Evolutionary conservation across 495 filamentous ascomycete genomes (phyloP).

Genomic region (Penicillium malachiteum): DNA sequence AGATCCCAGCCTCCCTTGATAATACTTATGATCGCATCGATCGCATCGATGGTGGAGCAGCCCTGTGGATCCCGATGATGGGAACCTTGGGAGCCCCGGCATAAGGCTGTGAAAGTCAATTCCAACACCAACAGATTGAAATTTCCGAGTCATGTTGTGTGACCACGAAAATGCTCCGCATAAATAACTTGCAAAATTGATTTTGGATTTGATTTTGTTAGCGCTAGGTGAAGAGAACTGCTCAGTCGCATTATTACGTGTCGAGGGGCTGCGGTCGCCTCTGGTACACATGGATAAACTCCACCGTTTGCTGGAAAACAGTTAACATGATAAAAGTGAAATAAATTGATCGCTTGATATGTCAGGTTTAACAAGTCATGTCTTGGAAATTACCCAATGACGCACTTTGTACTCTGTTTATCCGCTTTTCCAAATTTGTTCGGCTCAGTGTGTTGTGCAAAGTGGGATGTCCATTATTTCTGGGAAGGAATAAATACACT

Average conservation of each 20-base stretch:
- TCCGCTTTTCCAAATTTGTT: neutral
- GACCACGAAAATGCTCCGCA: no score
- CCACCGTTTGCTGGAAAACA: neutral
- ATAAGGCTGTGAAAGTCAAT: no score
- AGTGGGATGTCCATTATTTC: slow-evolving; percentile 1
- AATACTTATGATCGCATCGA: no score
- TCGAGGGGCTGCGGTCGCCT: neutral
- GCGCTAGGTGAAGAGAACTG: neutral
- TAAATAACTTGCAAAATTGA: no score
- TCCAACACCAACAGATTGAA: no score
- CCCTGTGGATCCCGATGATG: no score
- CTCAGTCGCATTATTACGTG: neutral
- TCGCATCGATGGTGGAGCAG: no score
- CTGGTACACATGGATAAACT: neutral
- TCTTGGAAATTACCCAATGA: neutral
- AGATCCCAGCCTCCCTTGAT: no score
- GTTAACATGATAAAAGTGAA: neutral
- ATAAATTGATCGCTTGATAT: neutral
- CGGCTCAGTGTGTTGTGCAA: neutral
- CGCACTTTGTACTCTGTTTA: neutral
- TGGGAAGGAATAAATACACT: neutral
- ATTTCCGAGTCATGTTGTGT: no score
- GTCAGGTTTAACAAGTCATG: neutral
- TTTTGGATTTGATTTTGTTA: no score
- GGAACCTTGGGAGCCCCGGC: no score